Base-by-base conservation (phyloP, 2,329 filamentous ascomycete species). In the Xylaria sp. region DNA sequence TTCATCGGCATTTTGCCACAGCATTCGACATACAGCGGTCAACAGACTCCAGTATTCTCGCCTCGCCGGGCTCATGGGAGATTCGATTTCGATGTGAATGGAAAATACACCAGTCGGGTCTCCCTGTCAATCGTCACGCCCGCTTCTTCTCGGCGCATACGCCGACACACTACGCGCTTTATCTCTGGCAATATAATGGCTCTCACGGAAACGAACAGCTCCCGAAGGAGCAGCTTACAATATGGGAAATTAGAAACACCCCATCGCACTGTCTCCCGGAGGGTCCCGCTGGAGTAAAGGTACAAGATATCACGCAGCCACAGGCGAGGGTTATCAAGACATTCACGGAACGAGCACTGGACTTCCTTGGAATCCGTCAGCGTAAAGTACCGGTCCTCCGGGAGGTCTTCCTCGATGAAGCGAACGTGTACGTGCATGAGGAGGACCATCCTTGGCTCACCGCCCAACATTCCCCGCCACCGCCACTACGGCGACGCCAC, bases 141-240 rank as follows among this genome's bases (percentile, higher is more conserved):
- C 84, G 87, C n/a, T 89, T 90, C 81, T 89, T 87, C 77, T 90
- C 87, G 10, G 79, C 85, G 0, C 89, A 91, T 74, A 89, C 81
- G 56, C 74, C 81, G 15, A 86, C 82, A 0, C 87, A 90, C 74
- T 90, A 90, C 76, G 86, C 83, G 45, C 80, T 89, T 15, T 90
- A 90, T 76, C 8, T 86, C 32, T 90, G 87, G 87, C 86, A 89
- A 72, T 84, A 86, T 2, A 86, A 85, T 70, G 83, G 84, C 53
- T 85, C 84, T 52, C 80, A 85, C 43, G 87, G 85, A 80, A 83
- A 83, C 41, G 85, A 88, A 60, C 85, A 87, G 72, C 83, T 84
- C 13, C 87, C 87, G 0, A 82, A 87, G 18, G 88, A 90, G 74
- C 82, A 84, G 39, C 78, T 90, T 32, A 83, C 83, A 18, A 79